These are phyloP conservation scores for Corynespora cassiicola DNA, from an alignment of 2,329 filamentous ascomycete species.

Conservation along the genomic window DNA sequence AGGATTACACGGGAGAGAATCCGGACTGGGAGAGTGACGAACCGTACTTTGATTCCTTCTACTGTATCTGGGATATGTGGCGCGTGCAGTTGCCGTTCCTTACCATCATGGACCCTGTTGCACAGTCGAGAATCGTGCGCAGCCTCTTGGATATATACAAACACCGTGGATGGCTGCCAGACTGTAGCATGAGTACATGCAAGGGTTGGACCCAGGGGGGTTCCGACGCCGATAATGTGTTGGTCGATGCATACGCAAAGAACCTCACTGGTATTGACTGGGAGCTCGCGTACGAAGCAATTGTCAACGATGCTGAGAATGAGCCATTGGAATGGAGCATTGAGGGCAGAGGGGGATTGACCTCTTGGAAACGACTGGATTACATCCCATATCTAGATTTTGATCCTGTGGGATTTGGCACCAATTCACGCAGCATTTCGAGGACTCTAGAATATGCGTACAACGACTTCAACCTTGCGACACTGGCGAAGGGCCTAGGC, in stretches of 20 bases:
- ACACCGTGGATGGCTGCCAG: conserved; percentile 75
- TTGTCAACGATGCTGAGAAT: conserved; percentile 47
- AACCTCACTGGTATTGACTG: conserved; percentile 59
- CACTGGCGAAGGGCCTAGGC: conserved; percentile 66
- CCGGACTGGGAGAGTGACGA: conserved; percentile 52
- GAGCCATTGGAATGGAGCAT: conserved; percentile 48
- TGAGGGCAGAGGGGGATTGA: conserved; percentile 45
- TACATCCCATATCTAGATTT: conserved; percentile 49
- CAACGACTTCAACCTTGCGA: conserved; percentile 64
- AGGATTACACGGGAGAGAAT: conserved; percentile 57
- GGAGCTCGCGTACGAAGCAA: conserved; percentile 44
- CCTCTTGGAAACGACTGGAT: conserved; percentile 42
- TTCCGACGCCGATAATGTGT: conserved; percentile 75
- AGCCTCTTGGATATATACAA: conserved; percentile 76
- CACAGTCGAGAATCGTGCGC: conserved; percentile 71
- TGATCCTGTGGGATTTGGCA: conserved; percentile 51
- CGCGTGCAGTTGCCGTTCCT: conserved; percentile 67
- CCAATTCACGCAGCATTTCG: conserved; percentile 48
- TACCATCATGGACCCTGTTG: conserved; percentile 69
- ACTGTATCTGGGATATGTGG: conserved; percentile 64
- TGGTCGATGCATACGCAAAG: conserved; percentile 75
- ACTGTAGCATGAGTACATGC: conserved; percentile 78
- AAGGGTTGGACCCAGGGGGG: conserved; percentile 79
- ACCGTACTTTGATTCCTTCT: conserved; percentile 61
- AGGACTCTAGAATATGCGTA: conserved; percentile 52